Evolutionary conservation across 2,329 filamentous ascomycete species (phyloP).

Genomic region (Cladosporium cucumerinum): DNA sequence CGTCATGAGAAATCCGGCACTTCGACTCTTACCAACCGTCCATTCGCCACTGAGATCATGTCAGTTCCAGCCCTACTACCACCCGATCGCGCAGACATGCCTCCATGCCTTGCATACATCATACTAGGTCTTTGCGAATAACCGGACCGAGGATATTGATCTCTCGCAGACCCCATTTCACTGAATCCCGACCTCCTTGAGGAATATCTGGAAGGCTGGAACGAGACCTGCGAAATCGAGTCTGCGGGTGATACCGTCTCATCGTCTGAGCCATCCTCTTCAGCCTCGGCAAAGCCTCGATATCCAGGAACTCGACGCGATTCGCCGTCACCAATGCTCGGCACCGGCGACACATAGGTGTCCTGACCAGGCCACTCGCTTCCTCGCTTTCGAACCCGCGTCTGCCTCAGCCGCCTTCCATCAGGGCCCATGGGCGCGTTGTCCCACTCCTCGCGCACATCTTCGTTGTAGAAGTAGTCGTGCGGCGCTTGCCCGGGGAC

Average conservation of each 20-base stretch:
- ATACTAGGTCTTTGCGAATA: not conserved
- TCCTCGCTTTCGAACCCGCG: not conserved
- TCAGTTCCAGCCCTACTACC: slow-evolving; percentile 5
- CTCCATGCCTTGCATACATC: not conserved
- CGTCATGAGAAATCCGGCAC: not conserved
- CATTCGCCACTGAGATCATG: not conserved
- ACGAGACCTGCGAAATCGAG: slow-evolving; percentile 22
- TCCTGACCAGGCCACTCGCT: not conserved
- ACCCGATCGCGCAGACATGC: not conserved
- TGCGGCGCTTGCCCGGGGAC: slow-evolving; percentile 5
- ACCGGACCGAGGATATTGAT: not conserved
- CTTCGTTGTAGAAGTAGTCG: slow-evolving; percentile 11
- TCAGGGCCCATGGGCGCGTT: not conserved
- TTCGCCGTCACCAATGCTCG: not conserved
- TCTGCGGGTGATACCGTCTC: slow-evolving; percentile 18
- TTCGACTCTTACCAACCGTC: not conserved
- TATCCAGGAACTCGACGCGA: not conserved
- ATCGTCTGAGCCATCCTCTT: slow-evolving; percentile 1
- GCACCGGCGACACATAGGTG: not conserved
- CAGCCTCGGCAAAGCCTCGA: not conserved
- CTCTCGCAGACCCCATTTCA: slow-evolving; percentile 2
- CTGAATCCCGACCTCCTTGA: not conserved
- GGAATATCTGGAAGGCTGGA: not conserved
- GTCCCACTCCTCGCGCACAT: slow-evolving; percentile 7
- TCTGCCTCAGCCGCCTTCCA: not conserved